Evolutionary conservation across 805 yeast genomes (phyloP).

Genomic region (Candida maltosa): DNA sequence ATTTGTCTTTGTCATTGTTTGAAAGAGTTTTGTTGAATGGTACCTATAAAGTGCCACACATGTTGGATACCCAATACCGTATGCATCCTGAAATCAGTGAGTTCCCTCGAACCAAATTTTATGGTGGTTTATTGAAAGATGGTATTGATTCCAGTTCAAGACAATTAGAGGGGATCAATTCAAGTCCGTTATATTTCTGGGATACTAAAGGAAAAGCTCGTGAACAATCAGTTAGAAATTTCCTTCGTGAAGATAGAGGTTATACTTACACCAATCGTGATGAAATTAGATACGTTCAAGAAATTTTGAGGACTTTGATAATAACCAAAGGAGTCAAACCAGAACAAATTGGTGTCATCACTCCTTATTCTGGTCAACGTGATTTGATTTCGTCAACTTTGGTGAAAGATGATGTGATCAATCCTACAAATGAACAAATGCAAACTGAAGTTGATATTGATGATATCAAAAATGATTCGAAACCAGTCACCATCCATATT

Average conservation of each 20-base stretch:
- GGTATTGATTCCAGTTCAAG: constrained; percentile 59
- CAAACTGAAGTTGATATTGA: constrained; percentile 59
- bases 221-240: constrained; percentile 49
- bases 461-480: constrained; percentile 46
- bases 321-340: constrained; percentile 50
- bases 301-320: constrained; percentile 47
- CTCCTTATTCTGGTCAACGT: constrained; percentile 77
- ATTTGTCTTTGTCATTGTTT: constrained; percentile 62
- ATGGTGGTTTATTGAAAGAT: constrained; percentile 46
- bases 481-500: constrained; percentile 47
- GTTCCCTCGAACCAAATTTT: constrained; percentile 53
- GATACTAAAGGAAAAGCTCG: constrained; percentile 47
- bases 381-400: constrained; percentile 53
- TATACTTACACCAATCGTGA: constrained; percentile 56
- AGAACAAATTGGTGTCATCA: constrained; percentile 59
- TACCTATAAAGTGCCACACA: constrained; percentile 55
- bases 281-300: constrained; percentile 49
- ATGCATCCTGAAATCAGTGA: constrained; percentile 65
- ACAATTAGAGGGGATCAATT: constrained; percentile 39
- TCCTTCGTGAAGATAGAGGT: constrained; percentile 48
- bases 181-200: constrained; percentile 57
- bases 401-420: constrained; percentile 49
- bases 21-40: constrained; percentile 65
- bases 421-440: constrained; percentile 49
- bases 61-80: constrained; percentile 69